phyloP scores from a whole-genome alignment of 2,329 filamentous ascomycete genomes.

The Aspergillus niger region DNA sequence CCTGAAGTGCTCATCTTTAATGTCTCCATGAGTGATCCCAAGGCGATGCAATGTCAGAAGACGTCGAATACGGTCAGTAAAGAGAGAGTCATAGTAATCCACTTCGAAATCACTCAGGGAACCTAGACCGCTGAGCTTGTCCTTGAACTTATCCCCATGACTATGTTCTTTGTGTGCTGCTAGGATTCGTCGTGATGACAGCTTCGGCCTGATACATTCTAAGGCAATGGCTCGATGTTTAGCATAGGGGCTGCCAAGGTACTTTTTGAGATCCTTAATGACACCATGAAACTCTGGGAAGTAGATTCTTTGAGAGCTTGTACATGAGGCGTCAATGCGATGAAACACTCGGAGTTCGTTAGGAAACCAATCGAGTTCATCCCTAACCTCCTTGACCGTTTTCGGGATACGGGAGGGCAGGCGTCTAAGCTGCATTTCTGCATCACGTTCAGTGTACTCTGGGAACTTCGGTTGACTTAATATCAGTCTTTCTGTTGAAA shows the following conservation, averaged over 20 bases:
- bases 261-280: conserved; percentile 1
- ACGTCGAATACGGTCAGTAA: conserved; percentile 12
- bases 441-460: neutral
- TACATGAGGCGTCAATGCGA: conserved; percentile 2
- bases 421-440: neutral
- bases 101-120: conserved; percentile 10
- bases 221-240: conserved; percentile 3
- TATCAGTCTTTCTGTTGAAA: neutral
- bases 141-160: neutral
- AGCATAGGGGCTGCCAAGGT: neutral
- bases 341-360: conserved; percentile 1
- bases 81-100: conserved; percentile 10
- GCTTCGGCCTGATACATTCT: conserved; percentile 6
- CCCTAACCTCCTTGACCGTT: neutral
- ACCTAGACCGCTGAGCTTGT: neutral
- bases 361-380: neutral
- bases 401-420: neutral
- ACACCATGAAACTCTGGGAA: conserved; percentile 7
- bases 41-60: conserved; percentile 14
- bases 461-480: neutral
- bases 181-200: conserved; percentile 6
- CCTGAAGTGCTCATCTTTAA: conserved; percentile 20
- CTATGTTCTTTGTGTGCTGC: neutral
- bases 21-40: conserved; percentile 16
- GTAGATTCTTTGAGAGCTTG: conserved; percentile 9